Base-by-base conservation (phyloP, 2,329 filamentous ascomycete species). In the Lizonia empirigonia region DNA sequence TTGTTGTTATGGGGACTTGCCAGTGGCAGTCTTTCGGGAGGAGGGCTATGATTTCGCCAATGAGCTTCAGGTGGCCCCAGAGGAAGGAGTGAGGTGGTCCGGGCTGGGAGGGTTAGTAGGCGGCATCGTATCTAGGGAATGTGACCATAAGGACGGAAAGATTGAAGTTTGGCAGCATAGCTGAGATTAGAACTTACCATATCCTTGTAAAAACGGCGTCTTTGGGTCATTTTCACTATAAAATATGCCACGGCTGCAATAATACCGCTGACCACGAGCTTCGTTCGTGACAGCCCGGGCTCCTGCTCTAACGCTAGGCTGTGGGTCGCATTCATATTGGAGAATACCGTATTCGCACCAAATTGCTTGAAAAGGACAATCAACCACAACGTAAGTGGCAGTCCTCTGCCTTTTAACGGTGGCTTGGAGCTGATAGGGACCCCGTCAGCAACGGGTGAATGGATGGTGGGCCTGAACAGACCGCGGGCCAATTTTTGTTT, bases 41-140 rank as follows among this genome's bases (percentile, higher is more conserved):
- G 7, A 62, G 55, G 4, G 53, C 47, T 13, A 72, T 49, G 2
- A 67, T 66, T 41, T 75, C 69, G 26, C 69, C 71, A 55, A 78
- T 63, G n/a, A 72, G 55, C 34, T 68, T 64, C 2, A 78, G 60
- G 35, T 76, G 72, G 5, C 77, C 77, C 55, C 70, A 76, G 16
- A 78, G 37, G 44, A 71, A 74, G 44, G 62, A 64, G 44, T 76
- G 74, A 12, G 76, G 76, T 15, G 76, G 75, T 36, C 70, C 71
- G 26, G 75, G 76, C 70, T 73, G 27, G 3, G 5, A 6, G 32
- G 4, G 23, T 53, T 10, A 39, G 22, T 16, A 19, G 34, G 16
- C 18, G 22, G 12, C 10, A 20, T 40, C 27, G 10, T 19, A 16
- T 18, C 12, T 30, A n/a, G 13, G 27, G 8, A 30, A 30, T 8